Evolutionary conservation across 805 yeast species (phyloP), one percentile per base, ranked within the genome.

Genomic region (Sungouiella blattae): DNA sequence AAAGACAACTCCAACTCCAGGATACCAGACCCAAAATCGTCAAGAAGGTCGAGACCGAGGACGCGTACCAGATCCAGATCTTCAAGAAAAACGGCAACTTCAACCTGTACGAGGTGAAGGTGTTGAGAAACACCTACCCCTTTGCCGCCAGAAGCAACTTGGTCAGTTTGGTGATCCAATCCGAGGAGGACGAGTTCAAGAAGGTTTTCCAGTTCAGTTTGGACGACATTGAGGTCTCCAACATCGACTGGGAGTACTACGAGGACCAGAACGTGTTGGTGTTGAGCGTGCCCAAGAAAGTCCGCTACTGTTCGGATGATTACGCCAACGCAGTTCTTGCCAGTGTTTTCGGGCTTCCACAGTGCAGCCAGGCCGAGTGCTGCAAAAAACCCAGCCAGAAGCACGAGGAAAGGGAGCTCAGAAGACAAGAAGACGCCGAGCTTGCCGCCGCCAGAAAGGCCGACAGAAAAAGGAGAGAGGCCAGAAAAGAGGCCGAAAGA

Each of bases 241-340:
- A 52, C n/a, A 60, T 65, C 22, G 56, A 58, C 41, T 64, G 67
- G 60, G 60, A 62, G 37, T 55, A 58, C 48, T 55, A 43, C 37
- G 41, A 43, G 29, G 33, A 47, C 15, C 56, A 56, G 22, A 61
- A 59, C 31, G 55, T 60, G 11, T 58, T 64, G 45, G 61, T 60
- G 7, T 56, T 64, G 43, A 63, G 52, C 30, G 55, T 64, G 20
- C 69, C 69, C 8, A 64, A 64, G 51, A 52, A 44, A 33, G 35
- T 37, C 21, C 37, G 40, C 18, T 40, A 37, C 25, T 39, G 47
- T 22, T 18, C 37, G n/a, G 44, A 52, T 18, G 49, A 42, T 30
- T 40, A 40, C n/a, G 44, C 44, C 12, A 36, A 44, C 33, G 29
- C 48, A 16, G 28, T 46, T 16, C 36, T 44, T 6, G 33, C 46